Conservation (phyloP, 805 yeast species). For the Cyberlindnera xylosilytica region DNA sequence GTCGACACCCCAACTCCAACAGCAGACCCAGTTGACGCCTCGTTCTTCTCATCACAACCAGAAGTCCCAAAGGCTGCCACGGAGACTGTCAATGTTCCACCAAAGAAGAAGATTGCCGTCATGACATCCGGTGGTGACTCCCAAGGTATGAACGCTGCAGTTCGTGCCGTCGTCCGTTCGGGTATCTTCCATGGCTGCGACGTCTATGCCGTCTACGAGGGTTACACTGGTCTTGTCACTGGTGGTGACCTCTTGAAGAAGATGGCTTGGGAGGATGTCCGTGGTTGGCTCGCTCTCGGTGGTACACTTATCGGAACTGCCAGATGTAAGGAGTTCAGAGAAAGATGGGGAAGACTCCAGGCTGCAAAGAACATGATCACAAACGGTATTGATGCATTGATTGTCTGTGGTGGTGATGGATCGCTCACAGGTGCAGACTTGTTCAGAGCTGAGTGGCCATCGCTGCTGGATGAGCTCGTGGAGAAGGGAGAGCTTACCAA, state of each 20-base stretch:
- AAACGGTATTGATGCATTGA: slow-evolving; percentile 89
- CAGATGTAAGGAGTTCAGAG: slow-evolving; percentile 80
- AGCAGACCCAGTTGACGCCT: slow-evolving; percentile 7
- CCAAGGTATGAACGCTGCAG: slow-evolving; percentile 97
- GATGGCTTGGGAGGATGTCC: slow-evolving; percentile 90
- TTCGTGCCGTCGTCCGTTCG: slow-evolving; percentile 91
- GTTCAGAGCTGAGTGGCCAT: slow-evolving; percentile 94
- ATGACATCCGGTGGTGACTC: slow-evolving; percentile 99
- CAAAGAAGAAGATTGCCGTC: slow-evolving; percentile 66
- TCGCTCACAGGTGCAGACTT: slow-evolving; percentile 96
- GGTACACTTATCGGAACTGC: slow-evolving; percentile 98
- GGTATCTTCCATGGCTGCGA: slow-evolving; percentile 87
- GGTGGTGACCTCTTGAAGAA: slow-evolving; percentile 69
- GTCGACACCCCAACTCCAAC: slow-evolving; percentile 27
- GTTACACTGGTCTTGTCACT: slow-evolving; percentile 86
- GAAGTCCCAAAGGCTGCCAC: neutral
- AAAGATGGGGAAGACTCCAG: slow-evolving; percentile 76
- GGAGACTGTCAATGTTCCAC: neutral
- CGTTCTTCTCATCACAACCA: slow-evolving; percentile 18
- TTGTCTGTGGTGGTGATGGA: slow-evolving; percentile 99
- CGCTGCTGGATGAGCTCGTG: slow-evolving; percentile 70
- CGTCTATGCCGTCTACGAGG: slow-evolving; percentile 88
- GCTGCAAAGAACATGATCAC: slow-evolving; percentile 84
- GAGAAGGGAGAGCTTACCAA: slow-evolving; percentile 51
- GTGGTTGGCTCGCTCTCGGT: slow-evolving; percentile 90